Evolutionary conservation across 805 yeast genomes (phyloP), one percentile per base, ranked within the genome.

Genomic region (Cyberlindnera samutprakarnensis): DNA sequence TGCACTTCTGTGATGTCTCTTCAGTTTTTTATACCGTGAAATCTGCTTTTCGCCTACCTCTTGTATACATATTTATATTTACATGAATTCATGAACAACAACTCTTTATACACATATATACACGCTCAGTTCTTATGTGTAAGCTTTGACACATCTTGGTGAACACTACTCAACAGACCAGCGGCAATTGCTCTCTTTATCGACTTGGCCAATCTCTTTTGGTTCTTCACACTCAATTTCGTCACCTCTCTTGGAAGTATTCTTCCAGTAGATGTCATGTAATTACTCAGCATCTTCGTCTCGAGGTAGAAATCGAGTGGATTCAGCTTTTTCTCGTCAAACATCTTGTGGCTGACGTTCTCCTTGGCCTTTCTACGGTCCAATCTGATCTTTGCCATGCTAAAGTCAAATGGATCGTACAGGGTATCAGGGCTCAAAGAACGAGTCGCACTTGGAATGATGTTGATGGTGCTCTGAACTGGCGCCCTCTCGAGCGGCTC

Each of bases 381-480:
- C 44, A 74, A 68, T 38, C 67, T 62, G 23, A 72, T 47, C 43
- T 70, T 72, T 28, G 78, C 72, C 47, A 74, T 56, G 19, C 83
- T 71, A 46, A 85, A 84, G 54, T 84, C 94, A 57, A 78, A 79
- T 31, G 95, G 92, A 45, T 82, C 90, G 51, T 86, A 86, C 0
- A 74, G 70, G 5, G 69, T 59, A 29, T 72, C 74, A 4, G 59
- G 58, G 12, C 54, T 60, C 51, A 79, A 75, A 9, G 8, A 7
- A 8, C 13, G 23, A 10, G 25, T 28, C 10, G 20, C 30, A 8
- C 18, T 20, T 14, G 15, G 13, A 14, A 20, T 21, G 6, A 28
- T 18, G 14, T 28, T 28, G 13, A 21, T 18, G 14, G n/a, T 27
- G 22, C 18, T 27, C 16, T 12, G 23, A 11, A 14, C 29, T 11